Evolutionary conservation across 306 rosid species (phyloP), one percentile per base, ranked within the genome.

Genomic region (Vigna radiata): DNA sequence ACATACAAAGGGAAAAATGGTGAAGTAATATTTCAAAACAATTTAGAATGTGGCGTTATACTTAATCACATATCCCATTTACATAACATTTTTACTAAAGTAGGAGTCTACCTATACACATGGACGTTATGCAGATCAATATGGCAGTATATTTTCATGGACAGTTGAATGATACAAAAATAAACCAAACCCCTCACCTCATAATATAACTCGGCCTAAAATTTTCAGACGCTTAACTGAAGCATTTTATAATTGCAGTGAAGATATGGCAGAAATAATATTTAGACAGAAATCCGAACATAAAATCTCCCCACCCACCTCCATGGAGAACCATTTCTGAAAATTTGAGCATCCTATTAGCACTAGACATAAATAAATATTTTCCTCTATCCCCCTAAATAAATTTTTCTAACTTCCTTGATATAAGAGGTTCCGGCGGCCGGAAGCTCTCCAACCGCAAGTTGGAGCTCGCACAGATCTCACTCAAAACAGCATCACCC

Each of bases 331-430:
- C 58, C 83, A 72, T 76, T 72, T 82, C 78, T 70, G 90, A 86
- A 88, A 88, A 86, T 86, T 71, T 79, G 52, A 82, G 86, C 74
- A 80, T 52, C 88, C 94, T 79, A 89, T 27, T 48, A 86, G 85
- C 86, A 74, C 85, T 23, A 70, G 67, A 78, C 82, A 67, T 25
- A 64, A 87, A 64, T 47, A 79, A 60, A 21, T 27, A 29, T 25
- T 36, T 66, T 47, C 81, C 76, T 70, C 83, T 79, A 82, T 53
- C 58, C 84, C 83, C 83, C 91, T 87, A 85, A 84, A 94, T 78
- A 81, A 91, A 91, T 68, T 86, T 81, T 56, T 90, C 96, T 79
- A 94, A 81, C 69, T 86, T 89, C 31, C 72, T 85, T 44, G 98
- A 90, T 70, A 12, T 84, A 33, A 14, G 36, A 15, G 93, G 86